phyloP scores from a whole-genome alignment of 2,329 filamentous ascomycete genomes.

The Zarea fungicola region DNA sequence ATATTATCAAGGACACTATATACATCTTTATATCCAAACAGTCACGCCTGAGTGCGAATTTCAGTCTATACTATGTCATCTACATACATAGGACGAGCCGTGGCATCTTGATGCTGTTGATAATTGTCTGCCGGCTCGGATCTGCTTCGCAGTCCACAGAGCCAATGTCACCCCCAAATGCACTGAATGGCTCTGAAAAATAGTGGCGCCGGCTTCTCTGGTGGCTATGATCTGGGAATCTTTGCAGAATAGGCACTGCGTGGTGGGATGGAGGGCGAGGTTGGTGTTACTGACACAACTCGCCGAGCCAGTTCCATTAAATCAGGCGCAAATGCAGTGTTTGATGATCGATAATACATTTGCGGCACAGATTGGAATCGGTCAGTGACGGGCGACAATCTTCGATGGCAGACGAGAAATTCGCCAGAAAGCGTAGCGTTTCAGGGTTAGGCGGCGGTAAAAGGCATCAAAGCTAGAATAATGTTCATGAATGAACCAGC shows the following conservation, averaged over 20 bases:
- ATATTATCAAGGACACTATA: too few relatives aligned
- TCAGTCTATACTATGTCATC: constrained; percentile 14
- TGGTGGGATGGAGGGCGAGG: constrained; percentile 14
- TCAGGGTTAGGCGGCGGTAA: constrained; percentile 7
- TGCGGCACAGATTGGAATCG: constrained; percentile 11
- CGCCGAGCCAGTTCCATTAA: constrained; percentile 14
- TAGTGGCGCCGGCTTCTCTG: constrained; percentile 15
- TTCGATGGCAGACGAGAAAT: constrained; percentile 17
- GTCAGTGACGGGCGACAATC: constrained; percentile 14
- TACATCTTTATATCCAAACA: neutral
- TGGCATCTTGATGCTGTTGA: constrained; percentile 16
- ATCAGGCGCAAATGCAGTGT: constrained; percentile 16
- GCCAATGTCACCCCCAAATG: constrained; percentile 13
- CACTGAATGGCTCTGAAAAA: constrained; percentile 16
- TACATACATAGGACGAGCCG: constrained; percentile 17
- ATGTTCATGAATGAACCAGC: constrained; percentile 11
- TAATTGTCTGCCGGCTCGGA: constrained; percentile 8
- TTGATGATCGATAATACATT: constrained; percentile 15
- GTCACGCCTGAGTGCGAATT: constrained; percentile 2
- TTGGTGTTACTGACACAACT: constrained; percentile 13
- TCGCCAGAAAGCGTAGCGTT: constrained; percentile 15
- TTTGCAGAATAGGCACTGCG: constrained; percentile 13
- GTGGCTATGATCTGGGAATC: constrained; percentile 15
- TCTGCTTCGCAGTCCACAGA: constrained; percentile 12
- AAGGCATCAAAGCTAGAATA: constrained; percentile 15